Evolutionary conservation across 2,329 filamentous ascomycete genomes (phyloP).

Genomic region (Trichothecium roseum): DNA sequence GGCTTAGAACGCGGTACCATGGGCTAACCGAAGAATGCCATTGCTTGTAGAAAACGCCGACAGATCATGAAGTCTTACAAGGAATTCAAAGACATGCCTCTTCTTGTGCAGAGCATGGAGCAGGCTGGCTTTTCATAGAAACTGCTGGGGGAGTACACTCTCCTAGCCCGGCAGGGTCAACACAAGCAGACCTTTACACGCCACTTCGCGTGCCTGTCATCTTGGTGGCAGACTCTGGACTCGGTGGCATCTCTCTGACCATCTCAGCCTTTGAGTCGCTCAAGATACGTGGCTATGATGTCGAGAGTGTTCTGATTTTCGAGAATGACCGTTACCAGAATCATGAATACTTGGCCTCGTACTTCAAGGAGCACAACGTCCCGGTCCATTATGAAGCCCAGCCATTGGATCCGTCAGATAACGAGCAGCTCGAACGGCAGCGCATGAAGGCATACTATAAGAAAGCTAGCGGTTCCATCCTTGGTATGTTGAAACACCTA

Average conservation of each 20-base stretch:
- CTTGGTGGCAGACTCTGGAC: conserved; percentile 62
- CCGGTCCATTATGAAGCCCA: conserved; percentile 44
- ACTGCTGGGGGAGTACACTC: conserved; percentile 78
- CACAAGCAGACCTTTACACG: conserved; percentile 69
- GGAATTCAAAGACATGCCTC: conserved; percentile 35
- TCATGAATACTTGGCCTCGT: conserved; percentile 53
- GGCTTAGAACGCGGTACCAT: too few relatives aligned
- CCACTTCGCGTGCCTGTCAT: conserved; percentile 64
- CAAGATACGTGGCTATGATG: conserved; percentile 65
- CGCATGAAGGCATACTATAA: conserved; percentile 57
- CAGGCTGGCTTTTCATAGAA: conserved; percentile 61
- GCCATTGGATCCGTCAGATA: conserved; percentile 41
- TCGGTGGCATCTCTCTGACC: conserved; percentile 72
- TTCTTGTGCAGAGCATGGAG: conserved; percentile 26
- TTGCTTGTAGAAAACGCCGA: too few relatives aligned
- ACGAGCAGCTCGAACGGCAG: conserved; percentile 36
- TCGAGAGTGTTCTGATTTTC: conserved; percentile 62
- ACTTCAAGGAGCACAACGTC: conserved; percentile 52
- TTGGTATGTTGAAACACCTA: conserved; percentile 31
- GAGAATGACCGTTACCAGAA: conserved; percentile 57
- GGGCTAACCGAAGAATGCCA: too few relatives aligned
- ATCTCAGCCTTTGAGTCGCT: conserved; percentile 75
- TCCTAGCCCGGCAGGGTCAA: conserved; percentile 62
- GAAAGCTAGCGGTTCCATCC: conserved; percentile 27
- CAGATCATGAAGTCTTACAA: conserved; percentile 39